Conservation (phyloP, 2,329 filamentous ascomycete genomes). For the Phyllosticta paracitricarpa region DNA sequence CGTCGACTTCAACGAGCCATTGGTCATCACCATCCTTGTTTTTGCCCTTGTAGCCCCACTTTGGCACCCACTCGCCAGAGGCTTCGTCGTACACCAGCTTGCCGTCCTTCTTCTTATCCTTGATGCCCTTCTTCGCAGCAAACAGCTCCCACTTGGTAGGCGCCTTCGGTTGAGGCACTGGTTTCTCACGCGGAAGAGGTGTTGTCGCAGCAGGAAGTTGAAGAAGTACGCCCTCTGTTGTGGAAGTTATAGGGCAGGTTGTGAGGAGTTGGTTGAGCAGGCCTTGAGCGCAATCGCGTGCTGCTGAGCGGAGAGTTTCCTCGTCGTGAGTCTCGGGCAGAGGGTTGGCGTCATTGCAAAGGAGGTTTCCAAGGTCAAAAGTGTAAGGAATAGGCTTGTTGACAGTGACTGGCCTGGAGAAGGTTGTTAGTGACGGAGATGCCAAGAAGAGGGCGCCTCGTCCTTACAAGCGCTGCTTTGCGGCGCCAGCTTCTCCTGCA, state of each 20-base stretch:
- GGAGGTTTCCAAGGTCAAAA: slow-evolving; percentile 81
- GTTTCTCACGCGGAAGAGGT: slow-evolving; percentile 79
- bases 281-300: slow-evolving; percentile 82
- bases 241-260: slow-evolving; percentile 69
- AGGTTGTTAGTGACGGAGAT: not conserved
- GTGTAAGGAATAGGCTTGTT: slow-evolving; percentile 80
- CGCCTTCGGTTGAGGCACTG: slow-evolving; percentile 68
- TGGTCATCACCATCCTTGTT: slow-evolving; percentile 76
- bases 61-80: slow-evolving; percentile 78
- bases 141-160: slow-evolving; percentile 95
- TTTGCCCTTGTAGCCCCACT: slow-evolving; percentile 89
- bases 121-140: slow-evolving; percentile 94
- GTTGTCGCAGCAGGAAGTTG: slow-evolving; percentile 62
- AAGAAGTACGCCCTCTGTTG: slow-evolving; percentile 62
- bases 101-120: slow-evolving; percentile 71
- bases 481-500: not conserved
- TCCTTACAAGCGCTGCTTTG: slow-evolving; percentile 20
- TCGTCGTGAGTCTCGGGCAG: slow-evolving; percentile 53
- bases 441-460: not conserved
- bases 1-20: slow-evolving; percentile 88
- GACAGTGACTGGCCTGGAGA: slow-evolving; percentile 23
- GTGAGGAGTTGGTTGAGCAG: slow-evolving; percentile 92
- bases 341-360: slow-evolving; percentile 81
- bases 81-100: slow-evolving; percentile 79
- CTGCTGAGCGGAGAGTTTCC: slow-evolving; percentile 57